Conservation (phyloP, 2,329 filamentous ascomycete genomes). For the Penicillium sclerotiorum region DNA sequence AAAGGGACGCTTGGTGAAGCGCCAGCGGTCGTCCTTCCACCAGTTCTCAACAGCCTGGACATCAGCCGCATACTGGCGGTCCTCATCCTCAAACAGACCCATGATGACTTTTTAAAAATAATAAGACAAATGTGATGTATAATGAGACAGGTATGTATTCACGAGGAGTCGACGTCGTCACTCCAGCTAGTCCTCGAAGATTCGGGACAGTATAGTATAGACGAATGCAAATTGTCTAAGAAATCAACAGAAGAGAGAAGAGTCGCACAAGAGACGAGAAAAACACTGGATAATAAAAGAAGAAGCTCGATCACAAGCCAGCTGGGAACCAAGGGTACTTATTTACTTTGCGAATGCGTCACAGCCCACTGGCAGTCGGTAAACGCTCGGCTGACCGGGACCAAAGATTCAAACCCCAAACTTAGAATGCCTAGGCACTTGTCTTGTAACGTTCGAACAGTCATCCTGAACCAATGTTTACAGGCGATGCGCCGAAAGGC, state of each 20-base stretch:
- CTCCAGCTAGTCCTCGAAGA: slow-evolving; percentile 11
- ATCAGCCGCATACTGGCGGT: slow-evolving; percentile 76
- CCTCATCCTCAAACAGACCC: slow-evolving; percentile 63
- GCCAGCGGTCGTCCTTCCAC: slow-evolving; percentile 93
- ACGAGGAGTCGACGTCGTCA: slow-evolving; percentile 4
- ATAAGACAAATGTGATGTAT: slow-evolving; percentile 1
- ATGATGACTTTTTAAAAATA: slow-evolving; percentile 33
- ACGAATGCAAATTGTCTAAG: slow-evolving; percentile 4
- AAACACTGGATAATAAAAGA: slow-evolving; percentile 1
- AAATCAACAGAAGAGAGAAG: slow-evolving; percentile 10
- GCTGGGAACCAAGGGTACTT: slow-evolving; percentile 32
- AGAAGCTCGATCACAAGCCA: slow-evolving; percentile 32
- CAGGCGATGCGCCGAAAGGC: slow-evolving; percentile 32
- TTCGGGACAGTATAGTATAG: slow-evolving; percentile 10
- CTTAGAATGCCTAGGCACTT: slow-evolving; percentile 25
- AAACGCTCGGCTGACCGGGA: slow-evolving; percentile 46
- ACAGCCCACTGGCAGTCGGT: slow-evolving; percentile 36
- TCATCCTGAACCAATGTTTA: slow-evolving; percentile 24
- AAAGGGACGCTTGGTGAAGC: slow-evolving; percentile 87
- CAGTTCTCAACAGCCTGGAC: slow-evolving; percentile 87
- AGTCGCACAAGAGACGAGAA: background rate
- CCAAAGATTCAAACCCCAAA: slow-evolving; percentile 23
- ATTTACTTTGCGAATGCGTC: slow-evolving; percentile 32
- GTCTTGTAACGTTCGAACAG: slow-evolving; percentile 3
- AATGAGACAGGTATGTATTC: slow-evolving; percentile 13